Base-by-base conservation (phyloP, 176 grass and related monocot genomes). In the Avena eriantha region DNA sequence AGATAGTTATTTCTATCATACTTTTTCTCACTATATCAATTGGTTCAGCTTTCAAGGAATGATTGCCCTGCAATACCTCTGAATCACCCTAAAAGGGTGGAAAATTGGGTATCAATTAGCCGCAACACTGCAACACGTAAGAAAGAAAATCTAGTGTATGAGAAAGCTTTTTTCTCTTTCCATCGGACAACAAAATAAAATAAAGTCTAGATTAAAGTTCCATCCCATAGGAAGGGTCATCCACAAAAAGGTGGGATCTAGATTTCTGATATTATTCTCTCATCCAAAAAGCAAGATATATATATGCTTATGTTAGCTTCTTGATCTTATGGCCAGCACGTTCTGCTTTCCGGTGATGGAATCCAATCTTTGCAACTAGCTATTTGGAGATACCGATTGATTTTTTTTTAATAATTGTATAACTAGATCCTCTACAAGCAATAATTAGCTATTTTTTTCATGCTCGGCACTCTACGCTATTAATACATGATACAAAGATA, bases 341-440 rank as follows among this genome's bases (percentile, higher is more conserved):
- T 74, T 57, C 16, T 1, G 26, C 69, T 91, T 80, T 80, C 47
- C 51, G 46, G 89, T 4, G 81, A 87, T 49, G 58, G 89, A 87
- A 87, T 91, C 89, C 58, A 74, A 60, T 91, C 75, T 87, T 51
- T 84, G 85, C 85, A 84, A 67, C 46, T 83, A 74, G 59, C 60
- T 82, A 90, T 90, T 82, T 87, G 74, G 55, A 9, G 84, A 87
- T 26, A 79, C 65, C 7, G 74, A 83, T 56, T 3, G 73, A 72
- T 73, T 66, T 84, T 78, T 83, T 65, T 65, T 15, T 0, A 86
- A 76, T 69, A 82, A 86, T 3, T 24, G 55, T 26, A 24, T 11
- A 73, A 6, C 43, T 26, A 26, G 33, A 8, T 21, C 15, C 22
- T 74, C 43, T 63, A 24, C n/a, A 74, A 63, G 41, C 5, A 26